These are phyloP conservation scores for Pythium guiyangense DNA, from an alignment of 352 stramenopile species.

Conservation along the genomic window DNA sequence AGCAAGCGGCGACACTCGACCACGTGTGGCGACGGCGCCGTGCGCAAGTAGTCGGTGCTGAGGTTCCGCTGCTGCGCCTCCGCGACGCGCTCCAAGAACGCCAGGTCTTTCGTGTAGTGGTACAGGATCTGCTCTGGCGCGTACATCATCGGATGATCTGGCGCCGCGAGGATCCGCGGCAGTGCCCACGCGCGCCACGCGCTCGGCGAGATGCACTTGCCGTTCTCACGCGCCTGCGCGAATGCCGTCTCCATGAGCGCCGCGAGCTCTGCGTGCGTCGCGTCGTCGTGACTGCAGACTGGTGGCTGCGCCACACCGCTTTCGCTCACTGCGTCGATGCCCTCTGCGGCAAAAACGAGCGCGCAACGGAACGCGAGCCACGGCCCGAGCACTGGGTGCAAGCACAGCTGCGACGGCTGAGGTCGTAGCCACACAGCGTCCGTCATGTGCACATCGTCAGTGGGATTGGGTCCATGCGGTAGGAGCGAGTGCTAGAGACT, in stretches of 20 bases:
- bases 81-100: constrained; percentile 32
- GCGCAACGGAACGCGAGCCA: constrained; percentile 70
- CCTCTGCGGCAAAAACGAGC: constrained; percentile 42
- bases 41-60: constrained; percentile 44
- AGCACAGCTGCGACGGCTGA: constrained; percentile 58
- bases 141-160: constrained; percentile 59
- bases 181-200: constrained; percentile 55
- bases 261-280: constrained; percentile 29
- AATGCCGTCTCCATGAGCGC: constrained; percentile 44
- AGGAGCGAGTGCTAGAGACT: not conserved
- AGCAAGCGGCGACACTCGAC: constrained; percentile 44
- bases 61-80: constrained; percentile 23
- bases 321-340: constrained; percentile 4
- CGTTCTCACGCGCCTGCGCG: constrained; percentile 27
- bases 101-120: constrained; percentile 67
- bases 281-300: constrained; percentile 35
- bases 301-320: constrained; percentile 14
- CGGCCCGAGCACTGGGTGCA: constrained; percentile 57
- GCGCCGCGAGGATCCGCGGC: constrained; percentile 52
- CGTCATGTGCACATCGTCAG: not conserved
- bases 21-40: constrained; percentile 22
- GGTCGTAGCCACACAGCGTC: not conserved
- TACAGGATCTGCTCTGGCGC: constrained; percentile 59
- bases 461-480: not conserved
- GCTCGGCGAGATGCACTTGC: constrained; percentile 27